These are phyloP conservation scores for Hypoxylon perforatum DNA, from an alignment of 495 filamentous ascomycete genomes.

Conservation along the genomic window DNA sequence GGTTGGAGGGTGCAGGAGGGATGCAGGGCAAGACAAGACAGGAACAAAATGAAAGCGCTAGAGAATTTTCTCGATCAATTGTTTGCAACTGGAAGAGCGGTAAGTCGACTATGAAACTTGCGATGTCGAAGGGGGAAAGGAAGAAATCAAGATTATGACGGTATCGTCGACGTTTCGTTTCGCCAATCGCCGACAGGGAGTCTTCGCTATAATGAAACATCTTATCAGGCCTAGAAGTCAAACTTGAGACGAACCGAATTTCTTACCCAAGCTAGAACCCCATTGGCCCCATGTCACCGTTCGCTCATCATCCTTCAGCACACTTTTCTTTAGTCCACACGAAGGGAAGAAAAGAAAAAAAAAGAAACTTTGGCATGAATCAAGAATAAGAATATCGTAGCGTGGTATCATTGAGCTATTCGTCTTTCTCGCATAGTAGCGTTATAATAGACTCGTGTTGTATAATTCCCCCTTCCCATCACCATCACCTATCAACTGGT, in stretches of 20 bases:
- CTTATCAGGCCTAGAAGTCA: conserved; percentile 16
- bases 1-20: no score
- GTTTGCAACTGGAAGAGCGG: conserved; percentile 26
- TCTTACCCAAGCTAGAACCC: conserved; percentile 20
- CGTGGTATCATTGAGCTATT: conserved; percentile 36
- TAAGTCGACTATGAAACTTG: conserved; percentile 34
- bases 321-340: conserved; percentile 6
- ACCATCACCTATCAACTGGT: neutral
- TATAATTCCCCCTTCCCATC: neutral
- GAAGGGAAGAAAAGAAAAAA: no score
- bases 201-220: conserved; percentile 37
- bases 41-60: no score
- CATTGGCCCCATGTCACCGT: conserved; percentile 19
- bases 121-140: conserved; percentile 3
- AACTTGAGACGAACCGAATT: conserved; percentile 33
- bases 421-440: conserved; percentile 21
- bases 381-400: conserved; percentile 25
- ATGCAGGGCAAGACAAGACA: no score
- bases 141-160: conserved; percentile 20
- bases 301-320: conserved; percentile 9
- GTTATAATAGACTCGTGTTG: conserved; percentile 12
- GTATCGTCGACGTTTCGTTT: conserved; percentile 33
- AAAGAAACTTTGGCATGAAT: conserved; percentile 9
- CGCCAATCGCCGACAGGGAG: conserved; percentile 32
- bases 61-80: neutral